Conservation (phyloP, 257 asterid genomes). For the Voacanga thouarsii region DNA sequence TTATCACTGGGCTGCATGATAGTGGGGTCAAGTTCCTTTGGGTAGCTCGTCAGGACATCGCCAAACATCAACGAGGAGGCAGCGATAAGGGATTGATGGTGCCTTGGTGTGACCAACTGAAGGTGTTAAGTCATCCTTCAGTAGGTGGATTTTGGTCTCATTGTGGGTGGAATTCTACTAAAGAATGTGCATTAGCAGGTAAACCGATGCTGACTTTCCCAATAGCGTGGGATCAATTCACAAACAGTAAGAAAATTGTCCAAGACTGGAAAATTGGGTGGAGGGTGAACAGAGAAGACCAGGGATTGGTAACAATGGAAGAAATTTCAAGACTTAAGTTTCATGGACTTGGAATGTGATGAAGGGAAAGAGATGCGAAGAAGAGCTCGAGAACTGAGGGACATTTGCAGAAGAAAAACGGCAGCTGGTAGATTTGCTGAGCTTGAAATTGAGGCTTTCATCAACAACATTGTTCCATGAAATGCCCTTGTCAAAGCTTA, state of each 20-base stretch:
- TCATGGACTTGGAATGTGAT: too few relatives aligned
- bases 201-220: slow-evolving; percentile 58
- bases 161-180: slow-evolving; percentile 70
- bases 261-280: too few relatives aligned
- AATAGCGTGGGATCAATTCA: slow-evolving; percentile 48
- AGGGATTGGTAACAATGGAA: too few relatives aligned
- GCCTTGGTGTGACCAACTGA: slow-evolving; percentile 60
- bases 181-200: slow-evolving; percentile 50
- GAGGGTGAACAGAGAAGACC: too few relatives aligned
- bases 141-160: slow-evolving; percentile 76
- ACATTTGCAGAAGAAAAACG: too few relatives aligned
- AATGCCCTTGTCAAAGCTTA: too few relatives aligned
- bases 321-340: too few relatives aligned
- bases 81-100: slow-evolving; percentile 32
- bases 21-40: slow-evolving; percentile 63
- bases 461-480: too few relatives aligned
- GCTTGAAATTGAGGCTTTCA: too few relatives aligned
- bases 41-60: slow-evolving; percentile 69
- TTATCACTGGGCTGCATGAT: slow-evolving; percentile 40
- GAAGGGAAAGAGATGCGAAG: too few relatives aligned
- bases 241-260: slow-evolving; percentile 33
- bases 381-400: too few relatives aligned
- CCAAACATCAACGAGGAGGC: slow-evolving; percentile 35
- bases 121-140: slow-evolving; percentile 49
- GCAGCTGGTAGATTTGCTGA: too few relatives aligned